Conservation (phyloP, 192 early-diverging fungal genomes). For the Podila clonocystis region DNA sequence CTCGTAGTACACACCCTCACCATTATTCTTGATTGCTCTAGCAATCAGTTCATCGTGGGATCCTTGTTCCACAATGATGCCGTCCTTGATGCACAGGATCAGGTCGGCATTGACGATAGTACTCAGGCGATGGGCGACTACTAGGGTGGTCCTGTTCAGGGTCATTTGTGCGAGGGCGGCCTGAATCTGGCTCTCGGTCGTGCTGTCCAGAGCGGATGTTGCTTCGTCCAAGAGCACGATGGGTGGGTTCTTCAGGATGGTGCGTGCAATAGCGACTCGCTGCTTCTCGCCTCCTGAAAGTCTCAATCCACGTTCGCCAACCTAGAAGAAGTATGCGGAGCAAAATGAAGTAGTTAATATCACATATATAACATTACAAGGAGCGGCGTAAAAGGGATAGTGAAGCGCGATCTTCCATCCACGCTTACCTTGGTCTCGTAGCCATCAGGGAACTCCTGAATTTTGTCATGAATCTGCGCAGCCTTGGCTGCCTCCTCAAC, state of each 20-base stretch:
- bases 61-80: conserved; percentile 84
- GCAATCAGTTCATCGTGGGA: conserved; percentile 81
- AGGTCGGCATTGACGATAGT: conserved; percentile 88
- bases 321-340: conserved; percentile 26
- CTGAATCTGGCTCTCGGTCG: conserved; percentile 83
- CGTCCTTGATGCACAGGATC: conserved; percentile 86
- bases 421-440: conserved; percentile 28
- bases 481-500: conserved; percentile 75
- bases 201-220: conserved; percentile 80
- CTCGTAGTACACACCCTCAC: conserved; percentile 77
- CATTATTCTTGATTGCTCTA: conserved; percentile 44
- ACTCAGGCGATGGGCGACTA: conserved; percentile 86
- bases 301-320: conserved; percentile 78
- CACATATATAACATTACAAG: background rate
- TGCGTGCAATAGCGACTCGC: conserved; percentile 86
- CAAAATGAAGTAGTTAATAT: background rate
- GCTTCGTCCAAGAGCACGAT: conserved; percentile 89
- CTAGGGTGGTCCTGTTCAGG: conserved; percentile 84
- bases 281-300: conserved; percentile 95
- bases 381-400: background rate
- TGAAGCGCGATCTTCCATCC: background rate
- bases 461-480: conserved; percentile 86
- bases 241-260: conserved; percentile 71
- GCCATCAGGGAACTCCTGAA: conserved; percentile 79
- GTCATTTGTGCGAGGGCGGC: conserved; percentile 80